phyloP scores from a whole-genome alignment of 495 filamentous ascomycete species.

The Clohesyomyces aquaticus region DNA sequence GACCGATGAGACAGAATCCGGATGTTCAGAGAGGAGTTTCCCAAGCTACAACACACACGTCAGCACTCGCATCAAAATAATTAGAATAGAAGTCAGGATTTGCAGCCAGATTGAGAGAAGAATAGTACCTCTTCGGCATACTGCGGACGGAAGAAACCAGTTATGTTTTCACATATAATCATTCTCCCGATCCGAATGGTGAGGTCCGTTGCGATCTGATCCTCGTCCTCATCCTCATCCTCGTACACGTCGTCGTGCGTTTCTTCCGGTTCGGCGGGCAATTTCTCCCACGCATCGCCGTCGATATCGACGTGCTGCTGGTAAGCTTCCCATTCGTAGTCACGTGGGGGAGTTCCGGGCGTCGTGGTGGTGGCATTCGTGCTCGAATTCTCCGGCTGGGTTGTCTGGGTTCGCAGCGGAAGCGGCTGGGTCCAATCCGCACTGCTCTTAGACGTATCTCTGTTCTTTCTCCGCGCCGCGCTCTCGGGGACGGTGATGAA shows the following conservation, averaged over 20 bases:
- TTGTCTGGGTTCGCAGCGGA: conserved; percentile 29
- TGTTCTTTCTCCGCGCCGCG: conserved; percentile 30
- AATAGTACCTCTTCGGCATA: conserved; percentile 40
- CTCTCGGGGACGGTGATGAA: conserved; percentile 39
- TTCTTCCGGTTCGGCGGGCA: conserved; percentile 36
- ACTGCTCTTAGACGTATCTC: conserved; percentile 25
- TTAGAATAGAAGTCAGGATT: neutral
- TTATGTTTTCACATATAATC: conserved; percentile 38
- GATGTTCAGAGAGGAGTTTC: conserved; percentile 36
- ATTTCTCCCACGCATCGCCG: conserved; percentile 39
- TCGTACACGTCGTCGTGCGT: conserved; percentile 38
- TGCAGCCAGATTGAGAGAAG: neutral
- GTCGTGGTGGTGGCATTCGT: conserved; percentile 32
- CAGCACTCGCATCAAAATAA: conserved; percentile 10
- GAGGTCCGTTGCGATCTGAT: conserved; percentile 33
- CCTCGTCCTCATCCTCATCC: conserved; percentile 39
- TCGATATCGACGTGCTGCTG: conserved; percentile 39
- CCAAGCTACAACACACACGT: conserved; percentile 33
- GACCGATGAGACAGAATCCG: conserved; percentile 17
- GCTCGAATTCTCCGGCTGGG: conserved; percentile 13
- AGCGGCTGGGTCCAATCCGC: conserved; percentile 37
- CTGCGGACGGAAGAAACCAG: conserved; percentile 38
- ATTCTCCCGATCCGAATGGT: conserved; percentile 41
- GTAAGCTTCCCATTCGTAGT: conserved; percentile 42
- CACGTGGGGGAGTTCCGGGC: conserved; percentile 38